Conservation (phyloP, 371 early-diverging fungal species). For the Smittium culicis region DNA sequence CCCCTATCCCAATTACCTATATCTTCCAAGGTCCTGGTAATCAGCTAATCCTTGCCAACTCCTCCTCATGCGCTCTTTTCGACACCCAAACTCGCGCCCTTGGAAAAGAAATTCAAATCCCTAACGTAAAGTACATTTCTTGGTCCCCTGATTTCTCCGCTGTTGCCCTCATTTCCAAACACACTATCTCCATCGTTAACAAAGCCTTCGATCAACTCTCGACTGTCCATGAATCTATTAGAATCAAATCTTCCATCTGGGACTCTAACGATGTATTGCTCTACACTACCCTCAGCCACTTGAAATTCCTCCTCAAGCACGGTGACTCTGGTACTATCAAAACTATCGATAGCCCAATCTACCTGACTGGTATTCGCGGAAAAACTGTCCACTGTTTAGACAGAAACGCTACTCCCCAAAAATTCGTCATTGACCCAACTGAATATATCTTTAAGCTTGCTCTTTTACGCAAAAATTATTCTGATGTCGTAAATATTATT, state of each 20-base stretch:
- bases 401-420: constrained; percentile 70
- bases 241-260: constrained; percentile 93
- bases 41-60: constrained; percentile 58
- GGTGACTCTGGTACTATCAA: constrained; percentile 92
- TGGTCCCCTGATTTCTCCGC: constrained; percentile 78
- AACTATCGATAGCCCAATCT: constrained; percentile 88
- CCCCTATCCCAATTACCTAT: constrained; percentile 56
- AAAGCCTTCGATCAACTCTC: constrained; percentile 70
- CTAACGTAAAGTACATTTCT: constrained; percentile 71
- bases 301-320: constrained; percentile 92
- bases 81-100: constrained; percentile 71
- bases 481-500: constrained; percentile 85
- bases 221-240: constrained; percentile 88
- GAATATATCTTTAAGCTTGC: constrained; percentile 97
- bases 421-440: constrained; percentile 84
- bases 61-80: constrained; percentile 68
- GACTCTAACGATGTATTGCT: constrained; percentile 83
- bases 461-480: constrained; percentile 73
- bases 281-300: constrained; percentile 95
- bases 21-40: constrained; percentile 80
- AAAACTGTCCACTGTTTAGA: constrained; percentile 71
- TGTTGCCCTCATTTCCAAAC: constrained; percentile 85
- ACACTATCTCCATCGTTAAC: constrained; percentile 75
- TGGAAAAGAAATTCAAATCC: constrained; percentile 56
- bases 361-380: constrained; percentile 72